Base-by-base conservation (phyloP, 176 grass and related monocot species). In the Cenchrus fungigraminus region DNA sequence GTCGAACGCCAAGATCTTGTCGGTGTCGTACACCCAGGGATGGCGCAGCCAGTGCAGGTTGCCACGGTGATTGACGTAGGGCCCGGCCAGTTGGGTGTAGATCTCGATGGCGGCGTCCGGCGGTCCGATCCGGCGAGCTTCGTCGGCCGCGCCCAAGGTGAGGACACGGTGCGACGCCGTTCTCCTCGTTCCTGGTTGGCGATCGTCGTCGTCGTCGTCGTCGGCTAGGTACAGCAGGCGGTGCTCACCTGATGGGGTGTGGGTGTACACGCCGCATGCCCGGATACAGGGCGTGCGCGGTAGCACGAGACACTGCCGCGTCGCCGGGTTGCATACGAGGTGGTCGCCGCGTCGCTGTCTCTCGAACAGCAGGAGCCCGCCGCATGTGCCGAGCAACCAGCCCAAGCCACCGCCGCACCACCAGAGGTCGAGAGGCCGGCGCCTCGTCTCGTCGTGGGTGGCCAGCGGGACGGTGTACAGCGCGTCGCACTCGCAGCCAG, bases 361-460 rank as follows among this genome's bases (percentile, higher is more conserved):
- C 22, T 61, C 22, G 55, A 82, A 73, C 9, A 82, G 80, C 55
- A 73, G 55, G 42, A 82, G 80, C 25, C 71, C 14, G 28, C 12
- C 45, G 45, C 8, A 9, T 46, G 45, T 9, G 45, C 45, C 45
- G 45, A 46, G 0, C 45, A 46, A 9, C 4, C 4, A 6, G 45
- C 45, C 45, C 45, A 6, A 9, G 45, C 8, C 0, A 9, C 45
- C 45, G 45, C 45, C 45, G 45, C 45, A 46, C 45, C 45, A 9
- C 45, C 45, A 5, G 45, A 46, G 45, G 7, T 9, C 7, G 45
- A 46, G 45, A 9, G 1, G 37, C 37, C 45, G 45, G 45, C 45
- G 45, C 45, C 5, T 46, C 45, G 45, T 46, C 7, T 46, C 45
- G 45, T 1, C 45, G 8, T 46, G 28, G 49, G 28, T 2, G 25